A percentile compares a stretch with the other conserved stretches of the same genome.
These are phyloP conservation scores for Mycena capillaripes DNA, from an alignment of 768 basidiomycete genomes.

Conservation along the genomic window DNA sequence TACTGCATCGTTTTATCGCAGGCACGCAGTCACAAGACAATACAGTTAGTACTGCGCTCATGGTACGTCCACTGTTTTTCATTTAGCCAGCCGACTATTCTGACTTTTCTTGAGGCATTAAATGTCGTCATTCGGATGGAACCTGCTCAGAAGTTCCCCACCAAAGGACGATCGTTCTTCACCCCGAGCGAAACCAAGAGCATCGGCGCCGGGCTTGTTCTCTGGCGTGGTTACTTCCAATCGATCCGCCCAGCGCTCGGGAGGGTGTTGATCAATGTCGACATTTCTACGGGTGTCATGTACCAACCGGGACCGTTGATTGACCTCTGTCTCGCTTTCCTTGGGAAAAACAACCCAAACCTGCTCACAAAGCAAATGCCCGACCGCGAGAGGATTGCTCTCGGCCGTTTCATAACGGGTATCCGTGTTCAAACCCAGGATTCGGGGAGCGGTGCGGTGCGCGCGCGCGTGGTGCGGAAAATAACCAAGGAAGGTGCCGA, in stretches of 20 bases:
- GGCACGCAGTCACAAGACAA: constrained; percentile 78
- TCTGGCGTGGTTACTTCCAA: constrained; percentile 85
- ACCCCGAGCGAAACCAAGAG: constrained; percentile 68
- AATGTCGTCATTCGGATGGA: constrained; percentile 83
- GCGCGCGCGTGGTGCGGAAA: constrained; percentile 72
- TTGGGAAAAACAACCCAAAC: constrained; percentile 54
- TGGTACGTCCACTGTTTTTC: constrained; percentile 51
- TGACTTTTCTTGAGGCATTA: constrained; percentile 58
- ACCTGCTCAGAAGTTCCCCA: constrained; percentile 74
- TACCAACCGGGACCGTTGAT: constrained; percentile 72
- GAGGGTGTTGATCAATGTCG: constrained; percentile 74
- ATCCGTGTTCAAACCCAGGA: constrained; percentile 63
- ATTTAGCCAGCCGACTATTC: background rate
- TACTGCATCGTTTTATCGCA: constrained; percentile 46
- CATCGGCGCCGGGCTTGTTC: constrained; percentile 64
- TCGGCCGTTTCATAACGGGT: constrained; percentile 70
- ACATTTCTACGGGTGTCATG: constrained; percentile 82
- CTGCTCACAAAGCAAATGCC: constrained; percentile 61
- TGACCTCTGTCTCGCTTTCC: constrained; percentile 64
- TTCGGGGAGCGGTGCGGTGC: constrained; percentile 46
- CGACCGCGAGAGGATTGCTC: constrained; percentile 67
- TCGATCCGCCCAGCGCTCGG: constrained; percentile 75
- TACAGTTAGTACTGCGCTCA: constrained; percentile 74
- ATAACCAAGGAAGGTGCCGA: constrained; percentile 68
- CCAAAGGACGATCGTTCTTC: constrained; percentile 82